Evolutionary conservation across 2,329 filamentous ascomycete genomes (phyloP).

Genomic region (Diplocarpon rosae): DNA sequence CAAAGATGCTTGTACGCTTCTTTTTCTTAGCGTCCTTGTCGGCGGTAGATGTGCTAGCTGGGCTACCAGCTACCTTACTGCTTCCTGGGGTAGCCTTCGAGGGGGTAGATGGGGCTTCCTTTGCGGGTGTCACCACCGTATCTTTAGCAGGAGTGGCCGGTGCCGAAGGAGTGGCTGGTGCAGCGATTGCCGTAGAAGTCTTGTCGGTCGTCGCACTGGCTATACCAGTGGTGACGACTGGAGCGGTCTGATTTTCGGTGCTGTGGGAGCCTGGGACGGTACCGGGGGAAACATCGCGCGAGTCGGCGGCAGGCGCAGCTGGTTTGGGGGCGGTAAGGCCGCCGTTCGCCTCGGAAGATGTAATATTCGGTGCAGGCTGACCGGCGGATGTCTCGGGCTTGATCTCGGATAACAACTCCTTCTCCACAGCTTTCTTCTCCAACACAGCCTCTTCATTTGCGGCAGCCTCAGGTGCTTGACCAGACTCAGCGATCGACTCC

Average conservation of each 20-base stretch:
- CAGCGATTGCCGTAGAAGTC: not conserved
- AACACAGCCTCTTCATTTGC: slow-evolving; percentile 55
- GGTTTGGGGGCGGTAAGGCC: slow-evolving; percentile 30
- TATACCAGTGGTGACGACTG: slow-evolving; percentile 21
- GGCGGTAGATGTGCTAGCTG: slow-evolving; percentile 14
- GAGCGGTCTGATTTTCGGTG: slow-evolving; percentile 15
- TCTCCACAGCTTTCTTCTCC: slow-evolving; percentile 66
- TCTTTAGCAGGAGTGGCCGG: slow-evolving; percentile 15
- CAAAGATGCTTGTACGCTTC: slow-evolving; percentile 29
- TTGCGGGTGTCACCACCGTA: not conserved
- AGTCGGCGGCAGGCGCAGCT: slow-evolving; percentile 9
- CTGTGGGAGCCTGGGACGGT: slow-evolving; percentile 22
- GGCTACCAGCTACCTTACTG: slow-evolving; percentile 20
- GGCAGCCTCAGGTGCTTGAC: slow-evolving; percentile 58
- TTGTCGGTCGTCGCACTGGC: slow-evolving; percentile 15
- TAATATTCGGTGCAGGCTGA: slow-evolving; percentile 23
- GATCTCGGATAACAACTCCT: slow-evolving; percentile 59
- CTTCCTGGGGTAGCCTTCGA: slow-evolving; percentile 15
- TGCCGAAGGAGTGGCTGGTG: not conserved
- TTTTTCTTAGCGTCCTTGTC: slow-evolving; percentile 28
- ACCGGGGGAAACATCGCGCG: slow-evolving; percentile 24
- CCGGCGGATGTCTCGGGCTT: slow-evolving; percentile 29
- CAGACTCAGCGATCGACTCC: slow-evolving; percentile 46
- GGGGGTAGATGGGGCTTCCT: not conserved
- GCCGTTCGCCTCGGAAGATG: slow-evolving; percentile 9